These are phyloP conservation scores for Volvariella surrecta DNA, from an alignment of 1,284 basidiomycete species.

Conservation along the genomic window DNA sequence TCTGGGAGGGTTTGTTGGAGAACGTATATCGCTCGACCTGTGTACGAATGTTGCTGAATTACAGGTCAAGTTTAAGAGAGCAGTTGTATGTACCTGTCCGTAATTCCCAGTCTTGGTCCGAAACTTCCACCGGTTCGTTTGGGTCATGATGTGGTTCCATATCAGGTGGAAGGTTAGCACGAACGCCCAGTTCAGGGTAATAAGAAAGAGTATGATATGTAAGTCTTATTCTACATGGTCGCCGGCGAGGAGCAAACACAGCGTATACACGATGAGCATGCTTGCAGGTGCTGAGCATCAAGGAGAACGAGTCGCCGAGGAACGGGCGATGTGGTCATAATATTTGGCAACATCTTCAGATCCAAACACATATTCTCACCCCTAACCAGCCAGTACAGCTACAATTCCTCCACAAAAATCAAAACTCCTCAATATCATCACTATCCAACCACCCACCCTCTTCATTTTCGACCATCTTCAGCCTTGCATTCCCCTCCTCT, in stretches of 20 bases:
- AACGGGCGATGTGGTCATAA: constrained; percentile 7
- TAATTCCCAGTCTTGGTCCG: constrained; percentile 58
- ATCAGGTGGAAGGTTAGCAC: constrained; percentile 23
- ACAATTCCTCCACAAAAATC: constrained; percentile 7
- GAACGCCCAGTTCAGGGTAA: constrained; percentile 21
- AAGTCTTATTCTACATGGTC: too few relatives aligned
- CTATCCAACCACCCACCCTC: constrained; percentile 52
- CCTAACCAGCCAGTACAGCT: not conserved
- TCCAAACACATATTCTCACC: constrained; percentile 14
- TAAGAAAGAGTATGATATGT: not conserved
- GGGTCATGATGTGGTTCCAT: constrained; percentile 17
- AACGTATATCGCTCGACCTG: constrained; percentile 64
- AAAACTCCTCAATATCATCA: constrained; percentile 62
- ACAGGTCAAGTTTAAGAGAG: not conserved
- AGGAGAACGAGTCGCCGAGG: constrained; percentile 1
- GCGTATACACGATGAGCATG: constrained; percentile 9
- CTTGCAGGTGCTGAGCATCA: constrained; percentile 14
- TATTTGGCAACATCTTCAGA: constrained; percentile 15
- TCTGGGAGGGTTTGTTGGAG: constrained; percentile 60
- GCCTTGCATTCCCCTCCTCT: not conserved
- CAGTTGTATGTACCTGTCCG: constrained; percentile 41
- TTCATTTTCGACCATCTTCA: too few relatives aligned
- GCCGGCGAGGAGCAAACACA: not conserved
- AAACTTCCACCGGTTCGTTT: constrained; percentile 19
- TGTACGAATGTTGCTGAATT: constrained; percentile 1